Conservation (phyloP, 2,329 filamentous ascomycete species). For the Paraphaeosphaeria minitans region DNA sequence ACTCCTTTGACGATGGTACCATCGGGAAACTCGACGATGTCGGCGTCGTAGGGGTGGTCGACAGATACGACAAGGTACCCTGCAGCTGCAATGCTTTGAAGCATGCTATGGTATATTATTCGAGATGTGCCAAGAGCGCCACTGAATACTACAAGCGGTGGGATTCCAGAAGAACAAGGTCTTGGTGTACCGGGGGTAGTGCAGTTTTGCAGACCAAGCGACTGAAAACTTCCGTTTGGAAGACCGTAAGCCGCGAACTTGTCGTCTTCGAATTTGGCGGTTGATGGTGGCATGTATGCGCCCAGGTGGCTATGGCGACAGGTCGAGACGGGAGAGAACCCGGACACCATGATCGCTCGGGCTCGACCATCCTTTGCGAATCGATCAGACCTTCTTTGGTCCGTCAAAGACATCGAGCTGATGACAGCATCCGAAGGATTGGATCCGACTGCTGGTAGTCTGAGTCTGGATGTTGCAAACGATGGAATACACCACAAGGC, state of each 20-base stretch:
- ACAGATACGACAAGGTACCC: conserved; percentile 57
- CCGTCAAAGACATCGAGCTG: conserved; percentile 22
- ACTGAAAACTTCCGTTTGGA: conserved; percentile 30
- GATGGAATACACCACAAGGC: conserved; percentile 6
- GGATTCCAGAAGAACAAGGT: neutral
- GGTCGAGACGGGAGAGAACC: conserved; percentile 25
- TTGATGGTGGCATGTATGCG: conserved; percentile 32
- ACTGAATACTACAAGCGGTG: conserved; percentile 50
- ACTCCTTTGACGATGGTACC: conserved; percentile 38
- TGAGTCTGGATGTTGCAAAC: conserved; percentile 2
- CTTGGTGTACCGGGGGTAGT: neutral
- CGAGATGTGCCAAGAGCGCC: conserved; percentile 54
- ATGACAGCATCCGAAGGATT: conserved; percentile 20
- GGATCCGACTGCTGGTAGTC: conserved; percentile 21
- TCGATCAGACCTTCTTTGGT: conserved; percentile 25
- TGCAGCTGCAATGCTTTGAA: conserved; percentile 53
- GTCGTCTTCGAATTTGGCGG: conserved; percentile 25
- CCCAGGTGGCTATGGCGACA: conserved; percentile 18
- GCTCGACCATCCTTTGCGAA: conserved; percentile 24
- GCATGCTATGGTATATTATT: conserved; percentile 51
- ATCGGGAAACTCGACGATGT: conserved; percentile 57
- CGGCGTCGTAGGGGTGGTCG: conserved; percentile 57
- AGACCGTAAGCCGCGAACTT: conserved; percentile 33
- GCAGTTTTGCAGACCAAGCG: conserved; percentile 27
- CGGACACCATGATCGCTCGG: conserved; percentile 32